These are phyloP conservation scores for Garcia nutans DNA, from an alignment of 345 rosid species.

Conservation along the genomic window DNA sequence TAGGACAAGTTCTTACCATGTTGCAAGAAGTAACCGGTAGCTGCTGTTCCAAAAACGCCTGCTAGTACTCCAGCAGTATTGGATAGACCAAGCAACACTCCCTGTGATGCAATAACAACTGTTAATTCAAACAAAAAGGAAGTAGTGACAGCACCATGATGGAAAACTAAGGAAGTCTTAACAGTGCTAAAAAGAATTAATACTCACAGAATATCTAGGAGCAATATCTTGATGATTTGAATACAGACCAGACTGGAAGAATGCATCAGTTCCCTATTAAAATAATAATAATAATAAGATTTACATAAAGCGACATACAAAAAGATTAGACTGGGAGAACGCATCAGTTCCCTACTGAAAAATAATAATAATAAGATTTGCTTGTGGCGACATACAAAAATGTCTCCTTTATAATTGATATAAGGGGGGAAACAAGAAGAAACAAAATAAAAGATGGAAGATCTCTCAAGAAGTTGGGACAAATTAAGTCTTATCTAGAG, in stretches of 20 bases:
- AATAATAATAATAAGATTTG: neutral
- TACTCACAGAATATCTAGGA: conserved; percentile 88
- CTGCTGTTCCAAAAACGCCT: conserved; percentile 93
- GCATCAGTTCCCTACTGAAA: conserved; percentile 73
- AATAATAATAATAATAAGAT: neutral
- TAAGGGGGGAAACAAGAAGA: neutral
- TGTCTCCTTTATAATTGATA: neutral
- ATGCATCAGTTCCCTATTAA: conserved; percentile 82
- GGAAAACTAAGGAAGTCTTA: neutral
- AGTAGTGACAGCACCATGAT: neutral
- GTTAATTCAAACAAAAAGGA: neutral
- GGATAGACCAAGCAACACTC: conserved; percentile 87
- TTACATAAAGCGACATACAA: neutral
- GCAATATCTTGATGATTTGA: conserved; percentile 97
- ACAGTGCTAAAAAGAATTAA: neutral
- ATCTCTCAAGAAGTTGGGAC: neutral
- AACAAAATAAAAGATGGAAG: neutral
- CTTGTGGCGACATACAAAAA: neutral
- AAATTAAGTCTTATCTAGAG: neutral
- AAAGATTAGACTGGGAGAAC: conserved; percentile 70
- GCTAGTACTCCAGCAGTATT: conserved; percentile 95
- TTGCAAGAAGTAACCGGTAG: conserved; percentile 89
- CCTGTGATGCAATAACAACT: conserved; percentile 38
- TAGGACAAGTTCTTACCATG: conserved; percentile 49
- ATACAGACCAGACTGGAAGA: conserved; percentile 90